Evolutionary conservation across 2,329 filamentous ascomycete species (phyloP), one percentile per base, ranked within the genome.

Genomic region (Fusarium odoratissimum): DNA sequence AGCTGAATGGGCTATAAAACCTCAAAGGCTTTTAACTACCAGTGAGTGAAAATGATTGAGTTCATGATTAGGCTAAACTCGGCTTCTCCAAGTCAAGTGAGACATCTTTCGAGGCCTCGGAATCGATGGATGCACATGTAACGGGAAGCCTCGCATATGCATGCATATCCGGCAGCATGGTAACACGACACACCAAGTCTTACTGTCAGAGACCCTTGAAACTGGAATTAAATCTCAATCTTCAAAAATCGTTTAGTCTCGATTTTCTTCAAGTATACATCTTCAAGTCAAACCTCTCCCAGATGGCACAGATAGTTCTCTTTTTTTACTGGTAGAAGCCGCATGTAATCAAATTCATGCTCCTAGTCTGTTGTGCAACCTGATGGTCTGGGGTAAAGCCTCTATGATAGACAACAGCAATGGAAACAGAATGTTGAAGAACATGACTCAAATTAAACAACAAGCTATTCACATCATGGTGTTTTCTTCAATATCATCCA

Each of bases 131-230:
- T 57, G 40, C 54, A 57, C 33, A 25, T 48, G 54, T 35, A 44
- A 48, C 54, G 12, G 30, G 38, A 57, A 57, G 31, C 41, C 64
- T 49, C 49, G 55, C 48, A 60, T 59, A 67, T 64, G 67, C 61
- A 60, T 55, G 60, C 68, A 60, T 51, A 56, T 48, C 49, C 44
- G 49, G 40, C 40, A 49, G 28, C 16, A 38, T 42, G 60, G 64
- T 44, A 55, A 42, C 64, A 69, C 65, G 42, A 46, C 64, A 68
- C 49, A 48, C 51, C 44, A 69, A 40, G 58, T 52, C 40, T 64
- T 38, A 38, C 28, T 28, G 23, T 21, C 45, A 40, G 17, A 49
- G 45, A n/a, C n/a, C n/a, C 30, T 35, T 11, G 17, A 33, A 25
- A 33, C 7, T 57, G 7, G 40, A 57, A 25, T 51, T 19, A n/a